Evolutionary conservation across 179 eudicot species (phyloP).

Genomic region (Silene vulgaris): DNA sequence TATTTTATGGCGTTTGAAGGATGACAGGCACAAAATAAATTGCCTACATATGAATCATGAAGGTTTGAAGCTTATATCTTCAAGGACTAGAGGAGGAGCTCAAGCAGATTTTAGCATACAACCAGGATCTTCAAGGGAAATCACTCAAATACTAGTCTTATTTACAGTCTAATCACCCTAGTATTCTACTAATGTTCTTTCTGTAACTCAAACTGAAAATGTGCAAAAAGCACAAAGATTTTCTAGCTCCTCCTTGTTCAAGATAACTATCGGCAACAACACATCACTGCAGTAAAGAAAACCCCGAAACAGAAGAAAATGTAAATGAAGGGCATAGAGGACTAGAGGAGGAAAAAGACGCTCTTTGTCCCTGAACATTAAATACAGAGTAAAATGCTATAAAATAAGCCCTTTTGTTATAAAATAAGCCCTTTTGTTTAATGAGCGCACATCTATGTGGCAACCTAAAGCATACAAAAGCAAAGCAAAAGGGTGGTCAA

Average conservation of each 20-base stretch:
- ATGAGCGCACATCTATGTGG: background rate
- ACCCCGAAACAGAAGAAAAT: background rate
- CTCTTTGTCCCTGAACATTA: background rate
- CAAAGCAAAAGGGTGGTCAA: background rate
- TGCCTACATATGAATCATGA: background rate
- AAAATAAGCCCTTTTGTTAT: background rate
- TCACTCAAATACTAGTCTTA: too few relatives aligned
- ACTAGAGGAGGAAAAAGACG: background rate
- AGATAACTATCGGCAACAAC: too few relatives aligned
- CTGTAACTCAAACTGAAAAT: background rate
- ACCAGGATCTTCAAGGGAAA: too few relatives aligned
- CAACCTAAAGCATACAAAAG: background rate
- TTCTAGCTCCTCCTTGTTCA: background rate
- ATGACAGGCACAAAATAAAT: background rate
- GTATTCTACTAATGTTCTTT: too few relatives aligned
- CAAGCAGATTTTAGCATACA: slow-evolving; percentile 2
- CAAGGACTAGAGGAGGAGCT: background rate
- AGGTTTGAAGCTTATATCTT: background rate
- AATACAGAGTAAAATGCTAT: background rate
- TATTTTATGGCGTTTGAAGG: background rate
- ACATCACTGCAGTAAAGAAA: background rate
- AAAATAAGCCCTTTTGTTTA: background rate
- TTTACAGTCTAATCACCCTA: too few relatives aligned
- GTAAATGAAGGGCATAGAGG: background rate
- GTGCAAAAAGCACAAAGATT: background rate